Evolutionary conservation across 345 rosid species (phyloP), one percentile per base, ranked within the genome.

Genomic region (Linum lewisii): DNA sequence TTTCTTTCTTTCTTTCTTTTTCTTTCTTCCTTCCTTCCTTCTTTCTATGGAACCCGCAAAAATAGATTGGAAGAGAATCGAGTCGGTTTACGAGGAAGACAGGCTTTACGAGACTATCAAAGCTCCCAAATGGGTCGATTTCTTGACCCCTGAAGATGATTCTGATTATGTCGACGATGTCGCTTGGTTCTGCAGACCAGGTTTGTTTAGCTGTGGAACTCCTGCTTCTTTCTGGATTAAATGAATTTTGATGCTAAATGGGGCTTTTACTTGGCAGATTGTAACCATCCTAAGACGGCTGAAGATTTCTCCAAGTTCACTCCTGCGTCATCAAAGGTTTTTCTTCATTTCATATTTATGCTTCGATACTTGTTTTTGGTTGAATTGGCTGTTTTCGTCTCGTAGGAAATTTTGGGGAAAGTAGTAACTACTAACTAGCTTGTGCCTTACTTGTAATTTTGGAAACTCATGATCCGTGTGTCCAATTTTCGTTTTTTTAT

Each of bases 71-170:
- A 87, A 81, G 65, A 80, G 76, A 63, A 61, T 89, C 23, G 88
- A 89, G 15, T 93, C 88, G 24, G 77, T 79, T 55, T 93, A 78
- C 69, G 83, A 74, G 0, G 90, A 85, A 70, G 97, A 89, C 56
- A 66, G 60, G 5, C 69, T 79, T 25, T 93, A 93, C 60, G 99
- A 93, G 78, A 81, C 80, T 78, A 74, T 93, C 23, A 71, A 73
- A 45, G 99, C 97, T 51, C 99, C 99, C 34, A 82, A 81, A 70
- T 93, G 92, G 92, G 80, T 82, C 50, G 95, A 89, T 76, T 79
- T 93, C 83, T 79, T 71, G 73, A 63, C 81, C 67, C 63, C 66
- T 18, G 72, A 78, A 2, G 58, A 47, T 25, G 64, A 54, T 11
- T 42, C 47, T 37, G 60, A 66, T 16, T 57, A 75, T 62, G 19